Evolutionary conservation across 2,329 filamentous ascomycete genomes (phyloP), one percentile per base, ranked within the genome.

Genomic region (Fusarium neocosmosporiellum): DNA sequence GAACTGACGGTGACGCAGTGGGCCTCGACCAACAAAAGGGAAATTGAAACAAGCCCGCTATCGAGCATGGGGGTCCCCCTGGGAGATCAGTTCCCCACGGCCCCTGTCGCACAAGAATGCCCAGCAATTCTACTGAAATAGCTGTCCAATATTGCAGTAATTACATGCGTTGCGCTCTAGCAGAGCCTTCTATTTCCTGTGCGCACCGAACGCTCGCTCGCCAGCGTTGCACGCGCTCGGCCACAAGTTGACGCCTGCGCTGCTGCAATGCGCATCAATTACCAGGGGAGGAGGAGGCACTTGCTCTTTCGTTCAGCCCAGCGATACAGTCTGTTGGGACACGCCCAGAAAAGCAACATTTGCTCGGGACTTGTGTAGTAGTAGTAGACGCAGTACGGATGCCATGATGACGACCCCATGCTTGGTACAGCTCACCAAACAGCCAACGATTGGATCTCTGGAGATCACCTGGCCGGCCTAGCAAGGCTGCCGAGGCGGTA

Each of bases 1-100:
- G 62, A 63, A 65, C 57, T 58, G 61, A 64, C 46, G 59, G 63
- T 73, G 72, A 74, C 71, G 70, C 69, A 67, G 70, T 59, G 70
- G 70, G 67, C 59, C 70, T 73, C 57, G 67, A 69, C 59, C 63
- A 71, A 71, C 57, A 66, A 60, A 54, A 67, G 63, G 71, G 75
- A 74, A 73, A 76, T 71, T 77, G 75, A 77, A 76, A 77, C 75
- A 77, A 66, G 50, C 34, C 50, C 9, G 29, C 50, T 64, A 39
- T 48, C 24, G 24, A 29, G 24, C 43, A 72, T 63, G 65, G 58
- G 58, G 66, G 60, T 37, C 39, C 67, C 71, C 65, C 69, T 66
- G 71, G 71, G 60, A 59, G 41, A 65, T 61, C 48, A 43, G 48
- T 39, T 55, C 63, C 66, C 48, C 13, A 50, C 39, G 53, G 34